A percentile compares a stretch with the other conserved stretches of the same genome.
phyloP scores from a whole-genome alignment of 768 basidiomycete species.

The Trametes maxima region DNA sequence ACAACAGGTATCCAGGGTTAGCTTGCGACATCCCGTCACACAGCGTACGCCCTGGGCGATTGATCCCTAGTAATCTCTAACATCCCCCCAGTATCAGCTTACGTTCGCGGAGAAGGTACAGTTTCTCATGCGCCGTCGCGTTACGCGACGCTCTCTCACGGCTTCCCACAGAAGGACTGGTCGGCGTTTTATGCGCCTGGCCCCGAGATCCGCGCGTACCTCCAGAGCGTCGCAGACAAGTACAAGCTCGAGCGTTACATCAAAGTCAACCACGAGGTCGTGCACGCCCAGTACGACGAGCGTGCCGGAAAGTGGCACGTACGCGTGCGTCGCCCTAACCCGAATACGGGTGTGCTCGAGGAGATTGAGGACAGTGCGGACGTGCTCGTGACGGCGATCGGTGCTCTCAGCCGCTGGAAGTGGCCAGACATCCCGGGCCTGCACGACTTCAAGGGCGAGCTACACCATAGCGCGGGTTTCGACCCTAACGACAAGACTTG shows the following conservation, averaged over 20 bases:
- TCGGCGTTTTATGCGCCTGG: conserved; percentile 63
- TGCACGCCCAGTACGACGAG: conserved; percentile 53
- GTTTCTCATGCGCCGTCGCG: conserved; percentile 19
- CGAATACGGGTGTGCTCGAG: conserved; percentile 15
- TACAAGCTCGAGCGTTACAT: conserved; percentile 57
- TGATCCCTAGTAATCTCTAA: background rate
- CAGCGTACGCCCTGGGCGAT: conserved; percentile 40
- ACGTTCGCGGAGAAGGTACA: conserved; percentile 56
- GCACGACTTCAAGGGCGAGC: conserved; percentile 54
- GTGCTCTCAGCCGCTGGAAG: conserved; percentile 56
- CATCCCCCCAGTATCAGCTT: conserved; percentile 52
- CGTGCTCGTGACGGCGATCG: conserved; percentile 56
- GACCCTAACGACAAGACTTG: conserved; percentile 41
- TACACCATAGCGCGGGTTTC: conserved; percentile 70
- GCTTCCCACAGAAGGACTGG: conserved; percentile 53
- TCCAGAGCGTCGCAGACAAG: conserved; percentile 56
- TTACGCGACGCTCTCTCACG: background rate
- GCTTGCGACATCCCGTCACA: conserved; percentile 65
- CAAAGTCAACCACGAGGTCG: conserved; percentile 56
- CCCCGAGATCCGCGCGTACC: conserved; percentile 57
- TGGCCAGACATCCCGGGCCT: conserved; percentile 71
- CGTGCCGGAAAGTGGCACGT: conserved; percentile 58
- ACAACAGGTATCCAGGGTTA: conserved; percentile 57
- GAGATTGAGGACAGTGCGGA: conserved; percentile 57
- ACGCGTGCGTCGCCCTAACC: conserved; percentile 37